Evolutionary conservation across 2,329 filamentous ascomycete genomes (phyloP).

Genomic region (Balansia obtecta): DNA sequence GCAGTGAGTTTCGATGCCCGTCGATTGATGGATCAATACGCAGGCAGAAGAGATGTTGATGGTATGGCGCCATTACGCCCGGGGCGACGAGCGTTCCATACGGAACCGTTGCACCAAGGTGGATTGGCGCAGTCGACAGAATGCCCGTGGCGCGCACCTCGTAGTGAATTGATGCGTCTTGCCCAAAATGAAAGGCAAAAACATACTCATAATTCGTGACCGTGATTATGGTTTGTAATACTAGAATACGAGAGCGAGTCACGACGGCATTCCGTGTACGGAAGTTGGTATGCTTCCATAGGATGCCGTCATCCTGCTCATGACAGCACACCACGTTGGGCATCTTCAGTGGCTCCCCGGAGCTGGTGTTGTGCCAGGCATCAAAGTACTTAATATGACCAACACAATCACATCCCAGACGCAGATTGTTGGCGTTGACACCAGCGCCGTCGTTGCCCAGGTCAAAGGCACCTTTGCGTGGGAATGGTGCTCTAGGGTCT

Average conservation of each 20-base stretch:
- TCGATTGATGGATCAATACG: slow-evolving; percentile 55
- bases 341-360: slow-evolving; percentile 18
- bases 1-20: slow-evolving; percentile 33
- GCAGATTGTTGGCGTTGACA: slow-evolving; percentile 52
- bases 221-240: slow-evolving; percentile 57
- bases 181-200: slow-evolving; percentile 42
- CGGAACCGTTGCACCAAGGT: slow-evolving; percentile 33
- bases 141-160: slow-evolving; percentile 57
- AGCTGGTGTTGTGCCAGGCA: slow-evolving; percentile 18
- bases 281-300: slow-evolving; percentile 61
- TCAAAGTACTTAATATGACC: slow-evolving; percentile 23
- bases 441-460: slow-evolving; percentile 56
- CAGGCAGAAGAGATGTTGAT: slow-evolving; percentile 56
- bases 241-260: slow-evolving; percentile 46
- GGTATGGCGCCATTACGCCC: slow-evolving; percentile 53
- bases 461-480: slow-evolving; percentile 57
- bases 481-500: slow-evolving; percentile 29
- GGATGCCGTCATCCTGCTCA: slow-evolving; percentile 57
- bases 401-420: slow-evolving; percentile 54
- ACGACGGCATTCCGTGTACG: slow-evolving; percentile 49
- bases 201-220: slow-evolving; percentile 59
- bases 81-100: slow-evolving; percentile 53
- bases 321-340: slow-evolving; percentile 50
- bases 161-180: slow-evolving; percentile 45
- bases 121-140: slow-evolving; percentile 46